These are phyloP conservation scores for Candida pseudoglaebosa DNA, from an alignment of 805 yeast species.

Conservation along the genomic window DNA sequence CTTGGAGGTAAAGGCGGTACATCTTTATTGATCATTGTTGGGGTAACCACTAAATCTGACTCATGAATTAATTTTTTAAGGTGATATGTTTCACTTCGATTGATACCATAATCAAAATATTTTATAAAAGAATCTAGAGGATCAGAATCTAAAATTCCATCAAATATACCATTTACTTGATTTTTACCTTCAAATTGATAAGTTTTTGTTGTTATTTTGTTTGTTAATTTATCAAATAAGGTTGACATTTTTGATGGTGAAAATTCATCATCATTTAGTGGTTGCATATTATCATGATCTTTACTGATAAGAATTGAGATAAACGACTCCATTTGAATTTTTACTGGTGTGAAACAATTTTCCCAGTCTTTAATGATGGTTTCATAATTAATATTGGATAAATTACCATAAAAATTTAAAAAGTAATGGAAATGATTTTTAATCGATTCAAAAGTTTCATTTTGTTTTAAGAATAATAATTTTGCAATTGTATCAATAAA, in stretches of 20 bases:
- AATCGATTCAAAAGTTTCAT: slow-evolving; percentile 29
- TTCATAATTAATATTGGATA: slow-evolving; percentile 20
- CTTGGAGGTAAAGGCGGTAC: slow-evolving; percentile 34
- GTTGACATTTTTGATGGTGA: slow-evolving; percentile 18
- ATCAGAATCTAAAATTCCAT: slow-evolving; percentile 27
- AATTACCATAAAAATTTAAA: slow-evolving; percentile 21
- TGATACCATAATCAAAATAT: slow-evolving; percentile 21
- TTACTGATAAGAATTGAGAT: slow-evolving; percentile 24
- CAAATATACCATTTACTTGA: slow-evolving; percentile 27
- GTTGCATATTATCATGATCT: slow-evolving; percentile 34
- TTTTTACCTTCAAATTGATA: slow-evolving; percentile 27
- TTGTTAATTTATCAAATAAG: slow-evolving; percentile 25
- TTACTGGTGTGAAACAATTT: slow-evolving; percentile 27
- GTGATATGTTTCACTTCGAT: slow-evolving; percentile 25
- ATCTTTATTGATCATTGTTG: slow-evolving; percentile 9
- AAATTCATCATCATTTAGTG: slow-evolving; percentile 32
- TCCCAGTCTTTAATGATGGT: slow-evolving; percentile 39
- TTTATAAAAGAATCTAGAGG: slow-evolving; percentile 26
- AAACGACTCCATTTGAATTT: slow-evolving; percentile 36
- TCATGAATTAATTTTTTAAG: slow-evolving; percentile 18
- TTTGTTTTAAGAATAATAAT: slow-evolving; percentile 35
- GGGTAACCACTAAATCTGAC: slow-evolving; percentile 10
- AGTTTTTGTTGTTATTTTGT: slow-evolving; percentile 15
- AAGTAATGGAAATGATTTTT: slow-evolving; percentile 17
- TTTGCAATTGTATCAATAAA: slow-evolving; percentile 41